Percentiles rank a stretch among this genome's conserved stretches.
These are phyloP conservation scores for Kodamaea ohmeri DNA, from an alignment of 1,139 yeast genomes.

Conservation along the genomic window DNA sequence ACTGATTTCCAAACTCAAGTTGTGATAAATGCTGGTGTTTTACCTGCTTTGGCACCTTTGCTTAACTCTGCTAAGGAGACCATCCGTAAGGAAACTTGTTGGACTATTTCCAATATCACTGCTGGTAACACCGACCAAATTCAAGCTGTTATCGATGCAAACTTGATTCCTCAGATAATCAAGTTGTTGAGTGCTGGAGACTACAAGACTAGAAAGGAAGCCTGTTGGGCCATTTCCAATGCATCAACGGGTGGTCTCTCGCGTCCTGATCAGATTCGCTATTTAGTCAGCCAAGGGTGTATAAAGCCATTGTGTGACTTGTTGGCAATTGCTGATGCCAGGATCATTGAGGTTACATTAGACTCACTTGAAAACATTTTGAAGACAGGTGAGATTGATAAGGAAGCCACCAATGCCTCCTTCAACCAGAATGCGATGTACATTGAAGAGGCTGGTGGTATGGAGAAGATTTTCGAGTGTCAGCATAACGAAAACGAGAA, in stretches of 20 bases:
- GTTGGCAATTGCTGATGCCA: slow-evolving; percentile 81
- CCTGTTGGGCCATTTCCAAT: slow-evolving; percentile 98
- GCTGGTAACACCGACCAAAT: slow-evolving; percentile 96
- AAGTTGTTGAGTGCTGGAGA: slow-evolving; percentile 80
- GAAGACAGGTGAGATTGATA: slow-evolving; percentile 91
- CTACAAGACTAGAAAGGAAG: slow-evolving; percentile 95
- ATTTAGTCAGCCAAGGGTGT: slow-evolving; percentile 91
- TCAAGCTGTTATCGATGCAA: slow-evolving; percentile 93
- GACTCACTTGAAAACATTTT: slow-evolving; percentile 93
- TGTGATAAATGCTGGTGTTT: slow-evolving; percentile 89
- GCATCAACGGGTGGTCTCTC: slow-evolving; percentile 95
- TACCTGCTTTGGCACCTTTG: slow-evolving; percentile 79
- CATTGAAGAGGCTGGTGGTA: slow-evolving; percentile 98
- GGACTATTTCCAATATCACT: slow-evolving; percentile 97
- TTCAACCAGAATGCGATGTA: slow-evolving; percentile 84
- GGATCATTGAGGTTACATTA: slow-evolving; percentile 89
- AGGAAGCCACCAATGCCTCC: slow-evolving; percentile 65
- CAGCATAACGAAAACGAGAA: slow-evolving; percentile 90
- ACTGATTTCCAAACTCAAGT: slow-evolving; percentile 93
- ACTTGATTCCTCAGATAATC: slow-evolving; percentile 89
- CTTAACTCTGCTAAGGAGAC: slow-evolving; percentile 85
- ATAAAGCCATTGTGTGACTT: slow-evolving; percentile 96
- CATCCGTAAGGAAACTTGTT: slow-evolving; percentile 94
- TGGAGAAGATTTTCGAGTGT: slow-evolving; percentile 93
- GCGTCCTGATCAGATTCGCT: slow-evolving; percentile 90